These are phyloP conservation scores for Cryptosporidium felis DNA, from an alignment of 169 alveolate species.

Conservation along the genomic window DNA sequence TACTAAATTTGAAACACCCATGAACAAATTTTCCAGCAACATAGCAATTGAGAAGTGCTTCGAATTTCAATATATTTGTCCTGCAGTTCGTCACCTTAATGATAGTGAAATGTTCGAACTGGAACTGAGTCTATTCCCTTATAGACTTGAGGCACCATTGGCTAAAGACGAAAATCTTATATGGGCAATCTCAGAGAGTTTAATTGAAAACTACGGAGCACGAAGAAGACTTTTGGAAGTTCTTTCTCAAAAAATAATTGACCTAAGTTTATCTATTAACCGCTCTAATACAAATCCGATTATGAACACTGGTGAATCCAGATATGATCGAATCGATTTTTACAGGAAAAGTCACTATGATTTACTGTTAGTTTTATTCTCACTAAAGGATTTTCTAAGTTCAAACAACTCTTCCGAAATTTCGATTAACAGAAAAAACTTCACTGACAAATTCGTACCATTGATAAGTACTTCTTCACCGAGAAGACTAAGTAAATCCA, in stretches of 20 bases:
- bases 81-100: constrained; percentile 11
- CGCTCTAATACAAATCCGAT: constrained; percentile 19
- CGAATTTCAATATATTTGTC: constrained; percentile 16
- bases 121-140: not conserved
- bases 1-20: too few relatives aligned
- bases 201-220: constrained; percentile 50
- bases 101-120: constrained; percentile 3
- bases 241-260: not conserved
- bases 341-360: constrained; percentile 9
- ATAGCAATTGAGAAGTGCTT: constrained; percentile 1
- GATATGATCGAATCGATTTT: not conserved
- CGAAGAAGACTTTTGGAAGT: constrained; percentile 17
- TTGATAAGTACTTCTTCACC: not conserved
- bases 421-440: not conserved
- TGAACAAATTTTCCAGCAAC: too few relatives aligned
- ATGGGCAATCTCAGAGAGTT: constrained; percentile 48
- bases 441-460: constrained; percentile 14
- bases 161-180: constrained; percentile 3
- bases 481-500: not conserved
- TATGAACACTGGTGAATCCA: constrained; percentile 16
- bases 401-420: constrained; percentile 17
- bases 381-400: not conserved
- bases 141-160: not conserved
- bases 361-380: not conserved
- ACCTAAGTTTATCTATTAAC: not conserved